Conservation (phyloP, 352 stramenopile species). For the Globisporangium radiosum region DNA sequence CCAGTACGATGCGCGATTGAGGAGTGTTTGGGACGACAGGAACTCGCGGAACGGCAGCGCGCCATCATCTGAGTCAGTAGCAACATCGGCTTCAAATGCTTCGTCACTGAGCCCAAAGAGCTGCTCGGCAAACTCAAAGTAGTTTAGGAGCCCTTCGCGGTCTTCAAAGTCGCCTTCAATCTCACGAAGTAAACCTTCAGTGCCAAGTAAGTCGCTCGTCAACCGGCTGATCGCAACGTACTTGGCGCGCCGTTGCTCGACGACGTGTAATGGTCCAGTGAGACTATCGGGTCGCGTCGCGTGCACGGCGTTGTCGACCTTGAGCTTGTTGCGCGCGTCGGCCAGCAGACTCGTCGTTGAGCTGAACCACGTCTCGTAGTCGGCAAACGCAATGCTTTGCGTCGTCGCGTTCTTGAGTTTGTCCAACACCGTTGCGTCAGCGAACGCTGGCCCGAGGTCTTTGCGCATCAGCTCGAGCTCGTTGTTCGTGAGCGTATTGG, state of each 20-base stretch:
- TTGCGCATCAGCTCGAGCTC: constrained; percentile 67
- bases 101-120: constrained; percentile 58
- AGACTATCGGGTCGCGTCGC: constrained; percentile 88
- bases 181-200: constrained; percentile 55
- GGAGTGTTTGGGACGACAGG: constrained; percentile 32
- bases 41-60: constrained; percentile 39
- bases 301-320: constrained; percentile 92
- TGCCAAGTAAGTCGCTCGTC: constrained; percentile 87
- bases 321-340: constrained; percentile 46
- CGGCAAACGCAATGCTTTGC: constrained; percentile 33
- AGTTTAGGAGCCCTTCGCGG: constrained; percentile 60
- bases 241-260: constrained; percentile 89
- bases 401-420: constrained; percentile 29
- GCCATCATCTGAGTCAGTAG: constrained; percentile 4
- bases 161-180: constrained; percentile 82
- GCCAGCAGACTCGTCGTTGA: constrained; percentile 57
- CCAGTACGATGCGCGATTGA: constrained; percentile 69
- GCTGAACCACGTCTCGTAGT: constrained; percentile 55
- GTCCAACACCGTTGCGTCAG: constrained; percentile 26
- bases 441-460: constrained; percentile 48
- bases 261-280: constrained; percentile 80
- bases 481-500: constrained; percentile 37
- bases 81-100: constrained; percentile 21
- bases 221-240: constrained; percentile 92
- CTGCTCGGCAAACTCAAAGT: constrained; percentile 61